These are phyloP conservation scores for Platismatia glauca DNA, from an alignment of 495 filamentous ascomycete genomes.

Conservation along the genomic window DNA sequence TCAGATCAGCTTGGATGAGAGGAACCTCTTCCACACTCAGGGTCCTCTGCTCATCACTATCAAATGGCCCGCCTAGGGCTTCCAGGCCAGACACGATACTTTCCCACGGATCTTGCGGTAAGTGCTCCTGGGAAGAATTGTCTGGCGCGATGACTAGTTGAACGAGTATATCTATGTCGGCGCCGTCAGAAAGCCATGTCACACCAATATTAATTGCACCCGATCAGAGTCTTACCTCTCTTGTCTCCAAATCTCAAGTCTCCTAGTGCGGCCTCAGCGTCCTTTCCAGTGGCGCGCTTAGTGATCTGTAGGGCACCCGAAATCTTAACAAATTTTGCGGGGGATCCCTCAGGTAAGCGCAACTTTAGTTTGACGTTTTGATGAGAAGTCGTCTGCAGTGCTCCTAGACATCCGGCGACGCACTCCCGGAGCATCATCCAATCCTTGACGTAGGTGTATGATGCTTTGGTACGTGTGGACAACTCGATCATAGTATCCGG, in stretches of 20 bases:
- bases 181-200: slow-evolving; percentile 7
- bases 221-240: slow-evolving; percentile 42
- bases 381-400: slow-evolving; percentile 94
- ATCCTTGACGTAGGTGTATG: slow-evolving; percentile 97
- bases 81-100: slow-evolving; percentile 92
- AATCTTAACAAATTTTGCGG: slow-evolving; percentile 97
- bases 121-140: slow-evolving; percentile 70
- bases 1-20: slow-evolving; percentile 89
- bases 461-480: slow-evolving; percentile 90
- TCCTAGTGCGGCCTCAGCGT: slow-evolving; percentile 86
- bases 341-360: slow-evolving; percentile 87
- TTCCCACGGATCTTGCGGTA: slow-evolving; percentile 94
- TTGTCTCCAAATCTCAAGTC: slow-evolving; percentile 97
- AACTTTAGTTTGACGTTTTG: slow-evolving; percentile 98
- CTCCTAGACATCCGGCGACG: slow-evolving; percentile 85
- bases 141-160: slow-evolving; percentile 91
- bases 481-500: slow-evolving; percentile 98
- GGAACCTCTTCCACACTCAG: slow-evolving; percentile 91
- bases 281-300: slow-evolving; percentile 92
- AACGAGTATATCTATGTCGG: slow-evolving; percentile 67
- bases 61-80: slow-evolving; percentile 82
- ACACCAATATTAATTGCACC: slow-evolving; percentile 15
- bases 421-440: slow-evolving; percentile 99
- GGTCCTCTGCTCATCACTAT: slow-evolving; percentile 76
- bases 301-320: slow-evolving; percentile 94